A percentile compares a stretch with the other conserved stretches of the same genome.
These are phyloP conservation scores for Dactylellina leptospora DNA, from an alignment of 2,329 filamentous ascomycete species.

Conservation along the genomic window DNA sequence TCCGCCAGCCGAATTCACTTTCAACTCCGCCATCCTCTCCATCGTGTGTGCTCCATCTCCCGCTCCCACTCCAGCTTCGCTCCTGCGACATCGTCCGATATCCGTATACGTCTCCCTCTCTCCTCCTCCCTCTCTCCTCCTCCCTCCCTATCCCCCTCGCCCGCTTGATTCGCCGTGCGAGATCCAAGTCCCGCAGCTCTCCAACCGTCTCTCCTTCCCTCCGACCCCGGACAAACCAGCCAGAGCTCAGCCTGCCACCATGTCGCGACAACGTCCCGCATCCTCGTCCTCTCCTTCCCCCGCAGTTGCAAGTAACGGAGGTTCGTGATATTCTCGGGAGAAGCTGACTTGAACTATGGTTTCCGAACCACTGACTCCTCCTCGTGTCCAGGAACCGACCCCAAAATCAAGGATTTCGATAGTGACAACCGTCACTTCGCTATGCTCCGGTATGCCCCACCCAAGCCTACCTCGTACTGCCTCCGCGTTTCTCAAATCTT, in stretches of 20 bases:
- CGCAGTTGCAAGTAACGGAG: slow-evolving; percentile 30
- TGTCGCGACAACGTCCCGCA: slow-evolving; percentile 47
- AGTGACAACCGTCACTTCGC: slow-evolving; percentile 59
- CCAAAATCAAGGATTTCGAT: slow-evolving; percentile 54
- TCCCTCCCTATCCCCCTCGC: background rate
- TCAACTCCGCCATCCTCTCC: background rate
- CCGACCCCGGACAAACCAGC: slow-evolving; percentile 10
- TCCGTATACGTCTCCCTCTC: background rate
- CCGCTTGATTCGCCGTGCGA: background rate
- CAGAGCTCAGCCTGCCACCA: slow-evolving; percentile 12
- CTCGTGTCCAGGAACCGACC: slow-evolving; percentile 43
- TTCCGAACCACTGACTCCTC: slow-evolving; percentile 7
- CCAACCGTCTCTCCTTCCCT: background rate
- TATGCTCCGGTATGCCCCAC: slow-evolving; percentile 61
- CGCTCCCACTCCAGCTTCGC: background rate
- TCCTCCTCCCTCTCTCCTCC: background rate
- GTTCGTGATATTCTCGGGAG: slow-evolving; percentile 13
- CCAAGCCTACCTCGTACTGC: background rate
- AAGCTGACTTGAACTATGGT: background rate
- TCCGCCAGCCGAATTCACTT: slow-evolving; percentile 9
- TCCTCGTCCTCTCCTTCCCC: slow-evolving; percentile 19
- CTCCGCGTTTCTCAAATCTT: background rate
- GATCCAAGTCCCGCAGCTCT: background rate
- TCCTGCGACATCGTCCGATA: background rate
- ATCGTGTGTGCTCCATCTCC: slow-evolving; percentile 3